Percentiles rank a stretch among this genome's conserved stretches.
Conservation (phyloP, 768 basidiomycete species). For the Xerocomus potaroensis region DNA sequence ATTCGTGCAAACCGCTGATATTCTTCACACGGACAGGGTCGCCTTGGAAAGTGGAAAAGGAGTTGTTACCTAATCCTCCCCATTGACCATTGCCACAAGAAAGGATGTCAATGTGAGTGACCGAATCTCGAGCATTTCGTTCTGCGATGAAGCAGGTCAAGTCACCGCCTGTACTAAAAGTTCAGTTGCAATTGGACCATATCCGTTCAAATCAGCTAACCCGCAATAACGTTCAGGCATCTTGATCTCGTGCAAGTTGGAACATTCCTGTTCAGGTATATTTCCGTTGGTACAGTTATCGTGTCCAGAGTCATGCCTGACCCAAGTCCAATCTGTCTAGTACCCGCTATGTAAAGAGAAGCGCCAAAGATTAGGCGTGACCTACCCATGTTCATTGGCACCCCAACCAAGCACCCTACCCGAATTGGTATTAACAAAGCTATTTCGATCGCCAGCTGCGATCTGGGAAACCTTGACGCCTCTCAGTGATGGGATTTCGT, state of each 20-base stretch:
- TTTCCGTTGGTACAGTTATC: constrained; percentile 81
- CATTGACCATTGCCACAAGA: constrained; percentile 82
- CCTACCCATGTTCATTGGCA: constrained; percentile 81
- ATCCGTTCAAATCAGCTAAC: constrained; percentile 32
- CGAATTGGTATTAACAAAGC: constrained; percentile 61
- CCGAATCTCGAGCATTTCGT: constrained; percentile 35
- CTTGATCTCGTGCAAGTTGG: constrained; percentile 47
- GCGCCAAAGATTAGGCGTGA: not conserved
- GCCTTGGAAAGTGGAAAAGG: constrained; percentile 62
- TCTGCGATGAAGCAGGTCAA: constrained; percentile 76
- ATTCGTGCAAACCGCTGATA: constrained; percentile 83
- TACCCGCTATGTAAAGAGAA: constrained; percentile 1
- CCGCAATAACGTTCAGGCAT: constrained; percentile 65
- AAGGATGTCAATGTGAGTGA: constrained; percentile 51
- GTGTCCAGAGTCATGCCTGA: constrained; percentile 55
- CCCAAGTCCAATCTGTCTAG: constrained; percentile 80
- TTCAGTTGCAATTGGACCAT: not conserved
- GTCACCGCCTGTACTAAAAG: constrained; percentile 53
- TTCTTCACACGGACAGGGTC: constrained; percentile 70
- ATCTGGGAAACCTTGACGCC: constrained; percentile 64
- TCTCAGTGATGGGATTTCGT: constrained; percentile 71
- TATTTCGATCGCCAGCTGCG: constrained; percentile 66
- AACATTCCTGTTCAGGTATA: constrained; percentile 62
- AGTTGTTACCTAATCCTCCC: constrained; percentile 69
- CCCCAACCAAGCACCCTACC: constrained; percentile 88